Conservation (phyloP, 352 stramenopile genomes). For the Pythium apleroticum region DNA sequence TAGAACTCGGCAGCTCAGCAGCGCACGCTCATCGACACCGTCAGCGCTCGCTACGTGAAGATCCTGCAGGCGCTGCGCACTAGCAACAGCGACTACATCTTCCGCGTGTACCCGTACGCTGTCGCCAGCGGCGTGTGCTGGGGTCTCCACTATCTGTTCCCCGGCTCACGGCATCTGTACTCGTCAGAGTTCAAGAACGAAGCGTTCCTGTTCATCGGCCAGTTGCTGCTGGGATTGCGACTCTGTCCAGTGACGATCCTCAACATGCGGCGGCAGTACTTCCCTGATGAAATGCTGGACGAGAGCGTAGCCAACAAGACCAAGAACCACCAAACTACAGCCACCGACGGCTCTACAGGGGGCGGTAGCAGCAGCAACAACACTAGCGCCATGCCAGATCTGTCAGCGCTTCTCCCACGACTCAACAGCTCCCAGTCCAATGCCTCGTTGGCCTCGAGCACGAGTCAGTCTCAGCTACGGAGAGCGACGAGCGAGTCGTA, state of each 20-base stretch:
- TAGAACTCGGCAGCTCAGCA: slow-evolving; percentile 65
- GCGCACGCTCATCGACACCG: slow-evolving; percentile 58
- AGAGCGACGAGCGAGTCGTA: slow-evolving; percentile 58
- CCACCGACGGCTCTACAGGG: background rate
- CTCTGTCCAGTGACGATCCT: slow-evolving; percentile 68
- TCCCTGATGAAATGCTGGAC: slow-evolving; percentile 76
- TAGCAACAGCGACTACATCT: slow-evolving; percentile 83
- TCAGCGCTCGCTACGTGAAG: slow-evolving; percentile 80
- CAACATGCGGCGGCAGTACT: slow-evolving; percentile 62
- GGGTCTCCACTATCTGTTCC: slow-evolving; percentile 88
- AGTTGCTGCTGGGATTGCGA: slow-evolving; percentile 68
- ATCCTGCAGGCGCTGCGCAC: slow-evolving; percentile 65
- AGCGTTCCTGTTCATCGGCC: slow-evolving; percentile 73
- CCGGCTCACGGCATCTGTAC: slow-evolving; percentile 86
- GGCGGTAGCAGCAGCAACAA: background rate
- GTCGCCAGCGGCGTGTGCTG: slow-evolving; percentile 77
- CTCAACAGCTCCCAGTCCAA: slow-evolving; percentile 21
- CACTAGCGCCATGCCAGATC: slow-evolving; percentile 21
- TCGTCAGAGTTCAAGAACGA: slow-evolving; percentile 78
- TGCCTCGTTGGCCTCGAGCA: background rate
- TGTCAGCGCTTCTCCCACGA: slow-evolving; percentile 28
- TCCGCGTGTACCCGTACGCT: slow-evolving; percentile 87
- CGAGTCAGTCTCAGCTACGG: slow-evolving; percentile 13
- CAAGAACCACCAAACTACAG: slow-evolving; percentile 26
- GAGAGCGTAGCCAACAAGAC: slow-evolving; percentile 37